phyloP scores from a whole-genome alignment of 495 filamentous ascomycete species.

The Penicillium atrosanguineum region DNA sequence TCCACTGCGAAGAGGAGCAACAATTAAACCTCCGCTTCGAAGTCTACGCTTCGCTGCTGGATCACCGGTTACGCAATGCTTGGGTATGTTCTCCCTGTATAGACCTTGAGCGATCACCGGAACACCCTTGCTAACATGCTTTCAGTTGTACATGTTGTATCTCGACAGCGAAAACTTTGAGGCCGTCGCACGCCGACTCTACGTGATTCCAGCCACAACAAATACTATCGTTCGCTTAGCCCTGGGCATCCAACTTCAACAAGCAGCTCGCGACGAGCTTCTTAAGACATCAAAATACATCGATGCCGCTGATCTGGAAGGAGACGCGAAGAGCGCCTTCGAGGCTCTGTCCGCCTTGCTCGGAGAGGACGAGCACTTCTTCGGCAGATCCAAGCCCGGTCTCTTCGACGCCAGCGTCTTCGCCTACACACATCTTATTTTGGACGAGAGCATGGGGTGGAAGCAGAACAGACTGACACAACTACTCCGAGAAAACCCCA shows the following conservation, averaged over 20 bases:
- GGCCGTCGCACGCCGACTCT: constrained; percentile 62
- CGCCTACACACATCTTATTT: constrained; percentile 81
- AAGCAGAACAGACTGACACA: constrained; percentile 43
- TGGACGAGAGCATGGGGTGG: constrained; percentile 62
- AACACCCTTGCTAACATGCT: neutral
- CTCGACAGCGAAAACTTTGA: constrained; percentile 63
- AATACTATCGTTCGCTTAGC: constrained; percentile 60
- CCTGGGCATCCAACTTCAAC: constrained; percentile 62
- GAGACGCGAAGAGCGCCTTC: constrained; percentile 68
- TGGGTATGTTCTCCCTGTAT: constrained; percentile 57
- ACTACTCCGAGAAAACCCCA: constrained; percentile 40
- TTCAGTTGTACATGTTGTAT: constrained; percentile 76
- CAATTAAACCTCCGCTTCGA: constrained; percentile 61
- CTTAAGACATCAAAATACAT: constrained; percentile 61
- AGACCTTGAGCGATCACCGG: neutral
- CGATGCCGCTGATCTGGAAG: constrained; percentile 61
- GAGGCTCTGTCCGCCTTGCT: constrained; percentile 71
- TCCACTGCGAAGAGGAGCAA: constrained; percentile 48
- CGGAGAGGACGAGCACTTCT: constrained; percentile 64
- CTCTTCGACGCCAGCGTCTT: constrained; percentile 87
- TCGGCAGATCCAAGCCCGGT: constrained; percentile 58
- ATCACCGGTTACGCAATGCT: constrained; percentile 76
- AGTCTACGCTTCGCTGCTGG: constrained; percentile 79
- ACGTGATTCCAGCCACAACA: constrained; percentile 62
- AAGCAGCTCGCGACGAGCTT: constrained; percentile 71